Evolutionary conservation across 257 asterid genomes (phyloP).

Genomic region (Nicotiana tabacum): DNA sequence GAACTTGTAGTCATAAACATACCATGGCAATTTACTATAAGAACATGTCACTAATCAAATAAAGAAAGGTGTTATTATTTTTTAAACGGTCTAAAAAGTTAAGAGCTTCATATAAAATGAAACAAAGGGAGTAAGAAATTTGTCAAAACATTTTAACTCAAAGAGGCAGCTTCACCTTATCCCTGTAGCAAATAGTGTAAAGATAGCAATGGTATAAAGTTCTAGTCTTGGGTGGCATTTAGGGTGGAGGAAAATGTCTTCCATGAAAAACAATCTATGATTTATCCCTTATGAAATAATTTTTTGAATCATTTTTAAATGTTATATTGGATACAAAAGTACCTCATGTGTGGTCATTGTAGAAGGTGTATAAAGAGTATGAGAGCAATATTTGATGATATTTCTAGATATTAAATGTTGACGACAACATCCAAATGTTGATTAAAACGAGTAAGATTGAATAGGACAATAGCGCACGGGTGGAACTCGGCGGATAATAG

Average conservation of each 20-base stretch:
- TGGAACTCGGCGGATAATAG: not conserved
- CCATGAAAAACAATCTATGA: not conserved
- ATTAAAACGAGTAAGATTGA: not conserved
- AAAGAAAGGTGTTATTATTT: not conserved
- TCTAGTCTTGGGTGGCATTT: not conserved
- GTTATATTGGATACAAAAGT: not conserved
- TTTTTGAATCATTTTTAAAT: not conserved
- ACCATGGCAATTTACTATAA: not conserved
- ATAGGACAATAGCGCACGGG: not conserved
- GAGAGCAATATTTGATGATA: not conserved
- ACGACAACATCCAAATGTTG: not conserved
- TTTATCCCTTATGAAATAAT: not conserved
- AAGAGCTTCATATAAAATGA: not conserved
- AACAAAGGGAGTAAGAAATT: not conserved
- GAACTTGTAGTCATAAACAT: not conserved
- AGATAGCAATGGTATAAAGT: not conserved
- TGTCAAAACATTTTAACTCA: not conserved
- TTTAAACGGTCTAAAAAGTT: not conserved
- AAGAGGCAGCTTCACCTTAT: not conserved
- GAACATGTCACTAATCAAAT: not conserved
- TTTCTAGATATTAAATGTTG: not conserved
- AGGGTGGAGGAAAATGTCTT: not conserved
- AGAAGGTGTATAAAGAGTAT: not conserved
- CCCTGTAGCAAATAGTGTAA: not conserved
- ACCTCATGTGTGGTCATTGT: not conserved